phyloP scores from a whole-genome alignment of 106 monocot species.

The Platanthera zijinensis region DNA sequence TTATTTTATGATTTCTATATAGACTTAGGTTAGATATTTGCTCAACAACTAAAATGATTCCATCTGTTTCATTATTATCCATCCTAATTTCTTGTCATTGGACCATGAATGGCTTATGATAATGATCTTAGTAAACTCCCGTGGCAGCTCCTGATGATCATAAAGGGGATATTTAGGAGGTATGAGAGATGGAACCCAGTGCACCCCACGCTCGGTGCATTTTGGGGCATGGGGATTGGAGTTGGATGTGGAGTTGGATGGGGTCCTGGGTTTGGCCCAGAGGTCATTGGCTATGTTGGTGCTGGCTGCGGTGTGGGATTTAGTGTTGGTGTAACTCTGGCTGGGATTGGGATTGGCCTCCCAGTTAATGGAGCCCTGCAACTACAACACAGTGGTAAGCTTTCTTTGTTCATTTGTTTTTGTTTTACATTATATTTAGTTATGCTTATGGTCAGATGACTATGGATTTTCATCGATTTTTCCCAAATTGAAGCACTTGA shows the following conservation, averaged over 20 bases:
- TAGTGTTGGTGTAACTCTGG: conserved; percentile 65
- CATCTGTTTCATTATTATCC: neutral
- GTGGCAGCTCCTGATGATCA: conserved; percentile 52
- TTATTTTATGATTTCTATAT: neutral
- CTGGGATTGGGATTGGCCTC: conserved; percentile 71
- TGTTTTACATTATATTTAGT: neutral
- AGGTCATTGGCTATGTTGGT: conserved; percentile 87
- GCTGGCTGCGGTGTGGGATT: conserved; percentile 90
- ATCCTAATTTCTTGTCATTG: neutral
- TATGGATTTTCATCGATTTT: neutral
- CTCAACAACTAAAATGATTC: neutral
- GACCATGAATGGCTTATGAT: neutral
- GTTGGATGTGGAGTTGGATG: conserved; percentile 90
- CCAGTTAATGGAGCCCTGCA: conserved; percentile 49
- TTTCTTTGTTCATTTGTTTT: neutral
- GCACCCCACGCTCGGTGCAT: conserved; percentile 78
- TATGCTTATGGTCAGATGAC: neutral
- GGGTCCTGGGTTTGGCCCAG: conserved; percentile 97
- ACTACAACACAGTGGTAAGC: conserved; percentile 35
- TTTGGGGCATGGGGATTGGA: conserved; percentile 95
- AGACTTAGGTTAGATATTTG: neutral
- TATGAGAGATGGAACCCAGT: conserved; percentile 97
- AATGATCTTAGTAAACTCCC: neutral
- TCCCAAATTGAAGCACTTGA: neutral
- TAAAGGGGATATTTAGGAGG: conserved; percentile 69